Conservation (phyloP, 768 basidiomycete genomes). For the Pulveroboletus frians region DNA sequence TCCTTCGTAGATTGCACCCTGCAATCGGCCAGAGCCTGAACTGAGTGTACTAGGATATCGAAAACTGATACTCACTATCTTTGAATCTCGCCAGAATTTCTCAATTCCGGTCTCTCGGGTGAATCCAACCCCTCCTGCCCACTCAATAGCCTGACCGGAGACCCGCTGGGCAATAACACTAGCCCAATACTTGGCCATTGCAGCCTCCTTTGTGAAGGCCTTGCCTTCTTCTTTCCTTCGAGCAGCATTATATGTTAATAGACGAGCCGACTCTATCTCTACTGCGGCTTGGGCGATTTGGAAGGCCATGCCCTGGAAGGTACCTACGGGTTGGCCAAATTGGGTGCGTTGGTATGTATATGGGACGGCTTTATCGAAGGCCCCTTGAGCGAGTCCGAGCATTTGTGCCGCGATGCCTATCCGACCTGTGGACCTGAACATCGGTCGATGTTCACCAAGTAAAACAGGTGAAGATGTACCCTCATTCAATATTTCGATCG, state of each 20-base stretch:
- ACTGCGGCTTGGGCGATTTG: conserved; percentile 88
- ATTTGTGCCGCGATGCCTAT: conserved; percentile 99
- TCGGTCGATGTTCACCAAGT: background rate
- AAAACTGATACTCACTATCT: conserved; percentile 61
- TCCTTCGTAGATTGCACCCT: conserved; percentile 92
- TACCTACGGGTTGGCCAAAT: conserved; percentile 90
- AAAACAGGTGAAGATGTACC: conserved; percentile 35
- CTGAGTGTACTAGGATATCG: background rate
- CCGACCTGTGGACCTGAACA: conserved; percentile 44
- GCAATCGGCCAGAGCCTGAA: conserved; percentile 5
- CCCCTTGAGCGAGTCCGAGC: conserved; percentile 96
- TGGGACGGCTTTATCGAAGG: conserved; percentile 91
- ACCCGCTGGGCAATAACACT: conserved; percentile 88
- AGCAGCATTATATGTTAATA: conserved; percentile 96
- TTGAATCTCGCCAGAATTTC: conserved; percentile 95
- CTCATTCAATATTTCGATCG: conserved; percentile 96
- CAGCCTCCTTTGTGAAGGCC: conserved; percentile 87
- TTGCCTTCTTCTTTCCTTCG: conserved; percentile 88
- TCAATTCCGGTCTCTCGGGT: conserved; percentile 93
- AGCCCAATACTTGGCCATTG: conserved; percentile 95
- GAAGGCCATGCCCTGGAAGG: conserved; percentile 94
- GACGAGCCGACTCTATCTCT: conserved; percentile 83
- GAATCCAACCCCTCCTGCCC: conserved; percentile 91
- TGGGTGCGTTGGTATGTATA: conserved; percentile 93
- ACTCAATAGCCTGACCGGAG: conserved; percentile 87